A percentile compares a stretch with the other conserved stretches of the same genome.
These are phyloP conservation scores for Coemansia sp. DNA, from an alignment of 192 early-diverging fungal species.

Conservation along the genomic window DNA sequence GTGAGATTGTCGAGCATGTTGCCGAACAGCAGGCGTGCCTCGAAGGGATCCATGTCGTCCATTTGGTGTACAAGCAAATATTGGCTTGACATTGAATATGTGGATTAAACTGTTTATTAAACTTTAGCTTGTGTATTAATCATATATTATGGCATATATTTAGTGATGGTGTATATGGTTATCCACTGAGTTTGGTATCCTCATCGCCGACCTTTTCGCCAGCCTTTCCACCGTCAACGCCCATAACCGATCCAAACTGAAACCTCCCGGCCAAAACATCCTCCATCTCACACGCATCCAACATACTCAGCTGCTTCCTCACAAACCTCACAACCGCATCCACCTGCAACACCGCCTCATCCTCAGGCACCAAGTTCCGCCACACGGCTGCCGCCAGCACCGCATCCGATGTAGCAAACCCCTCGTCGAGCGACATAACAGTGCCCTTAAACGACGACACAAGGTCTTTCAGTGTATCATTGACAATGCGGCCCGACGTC, in stretches of 20 bases:
- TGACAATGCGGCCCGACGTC: constrained; percentile 69
- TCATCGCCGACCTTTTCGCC: too few species aligned
- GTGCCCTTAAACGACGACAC: constrained; percentile 84
- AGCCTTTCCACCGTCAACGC: too few species aligned
- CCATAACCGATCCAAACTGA: constrained; percentile 27
- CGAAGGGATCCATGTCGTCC: constrained; percentile 56
- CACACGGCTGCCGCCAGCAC: constrained; percentile 89
- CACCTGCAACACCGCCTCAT: constrained; percentile 31
- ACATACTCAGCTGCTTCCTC: constrained; percentile 26
- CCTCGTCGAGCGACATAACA: constrained; percentile 90
- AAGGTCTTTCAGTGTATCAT: constrained; percentile 75
- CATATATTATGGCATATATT: too few species aligned
- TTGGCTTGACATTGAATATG: not conserved
- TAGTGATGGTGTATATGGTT: too few species aligned
- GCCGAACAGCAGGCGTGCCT: constrained; percentile 53
- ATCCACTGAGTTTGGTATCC: too few species aligned
- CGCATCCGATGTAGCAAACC: constrained; percentile 79
- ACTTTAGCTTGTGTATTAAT: too few species aligned
- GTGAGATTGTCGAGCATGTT: constrained; percentile 55
- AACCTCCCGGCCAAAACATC: constrained; percentile 33
- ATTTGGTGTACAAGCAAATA: constrained; percentile 2
- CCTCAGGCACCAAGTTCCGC: constrained; percentile 55
- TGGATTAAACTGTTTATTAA: too few species aligned
- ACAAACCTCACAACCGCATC: constrained; percentile 26
- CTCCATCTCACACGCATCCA: constrained; percentile 23